Base-by-base conservation (phyloP, 2,329 filamentous ascomycete species). In the Diaporthe vexans region DNA sequence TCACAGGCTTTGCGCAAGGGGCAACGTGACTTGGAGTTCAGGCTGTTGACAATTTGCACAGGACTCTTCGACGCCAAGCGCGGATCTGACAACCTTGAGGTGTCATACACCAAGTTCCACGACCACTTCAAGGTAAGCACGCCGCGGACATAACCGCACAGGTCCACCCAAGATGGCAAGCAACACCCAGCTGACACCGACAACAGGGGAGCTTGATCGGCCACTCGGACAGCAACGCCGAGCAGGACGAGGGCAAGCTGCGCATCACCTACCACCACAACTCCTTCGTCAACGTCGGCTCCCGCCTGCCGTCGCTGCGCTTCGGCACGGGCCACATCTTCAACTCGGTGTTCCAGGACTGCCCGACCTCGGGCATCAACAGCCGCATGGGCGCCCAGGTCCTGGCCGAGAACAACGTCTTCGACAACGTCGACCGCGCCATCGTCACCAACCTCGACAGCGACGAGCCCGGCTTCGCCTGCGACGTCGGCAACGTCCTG, bases 161-260 rank as follows among this genome's bases (percentile, higher is more conserved):
- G 9, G 21, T 17, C 11, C 21, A 19, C 61, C 1, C 40, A 19
- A 26, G 0, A 8, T 5, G n/a, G 4, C 21, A 52, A 10, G n/a
- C 7, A 6, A 4, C 8, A 43, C 5, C 9, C 29, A 52, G 63
- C 63, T 68, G 17, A 68, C 63, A 54, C 9, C 1, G 5, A 2
- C 15, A 52, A 68, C 9, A 63, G 63, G 63, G 48, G 54, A 90
- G 88, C 0, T 86, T 92, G 21, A 84, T 91, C 76, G 90, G 89
- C 43, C 90, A 92, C 86, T 88, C 86, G n/a, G 88, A 92, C 84
- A 86, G 74, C 82, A 91, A 91, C 83, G 63, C 63, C 10, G 83
- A 78, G 21, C 52, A 73, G 46, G 86, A 86, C 78, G 80, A 75
- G 5, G 85, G 85, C n/a, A 81, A 85, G 71, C 82, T 88, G 11